Base-by-base conservation (phyloP, 495 filamentous ascomycete genomes). In the Lepidopterella palustris region DNA sequence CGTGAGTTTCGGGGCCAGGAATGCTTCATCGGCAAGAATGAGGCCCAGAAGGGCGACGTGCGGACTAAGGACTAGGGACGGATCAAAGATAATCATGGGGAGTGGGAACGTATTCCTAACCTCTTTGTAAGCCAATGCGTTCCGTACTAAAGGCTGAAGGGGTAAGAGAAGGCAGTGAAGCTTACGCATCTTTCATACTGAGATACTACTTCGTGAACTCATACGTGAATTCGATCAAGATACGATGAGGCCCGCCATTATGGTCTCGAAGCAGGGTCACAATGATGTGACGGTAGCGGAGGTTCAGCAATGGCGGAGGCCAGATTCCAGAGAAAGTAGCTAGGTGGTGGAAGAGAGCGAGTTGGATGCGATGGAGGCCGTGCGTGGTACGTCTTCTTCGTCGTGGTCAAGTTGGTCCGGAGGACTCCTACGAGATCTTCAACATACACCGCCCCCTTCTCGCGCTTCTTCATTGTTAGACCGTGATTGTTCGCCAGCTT, bases 31-130 rank as follows among this genome's bases (percentile, higher is more conserved):
- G 25, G 50, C 42, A 67, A 75, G 75, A 32, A 77, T 63, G 5
- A 77, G 42, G 25, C 73, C 68, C 50, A 76, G 60, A 26, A 76
- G 58, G 58, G 67, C 66, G 24, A 74, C 62, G 60, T 75, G 60
- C 4, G 71, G 71, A 53, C 69, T 73, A 24, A 73, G 56, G 45
- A 73, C 57, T 26, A 75, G 58, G 0, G 70, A 71, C 25, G 64
- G 70, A 57, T 76, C 62, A 61, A 71, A 73, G 26, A 76, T 71
- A 47, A 76, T 74, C 42, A 74, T 66, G 4, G 70, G 71, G 13
- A 76, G 50, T 24, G 67, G 66, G 59, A 72, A 76, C 45, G 60
- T 73, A 55, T 73, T 71, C 42, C 70, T 74, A 39, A 15, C 11
- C 18, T 39, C 5, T 18, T 55, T 11, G 20, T 10, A 42, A 40